Base-by-base conservation (phyloP, 2,329 filamentous ascomycete species). In the Cordyceps tenuipes region DNA sequence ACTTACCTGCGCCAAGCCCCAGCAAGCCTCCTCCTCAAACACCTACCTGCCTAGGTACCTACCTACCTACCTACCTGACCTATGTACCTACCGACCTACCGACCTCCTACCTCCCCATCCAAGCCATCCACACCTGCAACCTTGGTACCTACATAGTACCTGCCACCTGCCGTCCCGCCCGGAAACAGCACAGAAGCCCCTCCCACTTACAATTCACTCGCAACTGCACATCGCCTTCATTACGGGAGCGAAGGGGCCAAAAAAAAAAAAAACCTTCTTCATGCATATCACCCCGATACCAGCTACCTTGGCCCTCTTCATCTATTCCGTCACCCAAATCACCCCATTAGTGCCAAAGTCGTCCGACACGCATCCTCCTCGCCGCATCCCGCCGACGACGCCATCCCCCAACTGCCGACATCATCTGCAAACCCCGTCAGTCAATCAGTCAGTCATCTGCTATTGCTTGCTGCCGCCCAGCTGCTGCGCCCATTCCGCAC, bases 181-280 rank as follows among this genome's bases (percentile, higher is more conserved):
- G 47, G 34, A 58, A 51, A 50, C 56, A 50, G 48, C 31, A 50
- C 8, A n/a, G n/a, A 23, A 21, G 55, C 47, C 56, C 56, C 47
- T 51, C 55, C 47, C 47, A 44, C 41, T 29, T 21, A 9, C 56
- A 31, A 57, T 50, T 50, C 56, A 51, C 12, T 44, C 56, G 17
- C 56, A 58, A 58, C 17, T 47, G 23, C 56, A 58, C 34, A 47
- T 50, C 56, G 39, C 55, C n/a, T 12, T 57, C 21, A 57, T 57
- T 23, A 58, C 36, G 34, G 47, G 47, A 58, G 23, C 47, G 34
- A 23, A 44, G 19, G 44, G 44, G 44, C 21, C 5, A 47, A 47
- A 26, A 50, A 57, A 44, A 43, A 54, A 57, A 44, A 43, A 54
- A 43, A 10, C 21, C 19, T 51, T 51, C 46, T 44, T 51, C 46